Conservation (phyloP, 495 filamentous ascomycete species). For the Aspergillus nanangensis region DNA sequence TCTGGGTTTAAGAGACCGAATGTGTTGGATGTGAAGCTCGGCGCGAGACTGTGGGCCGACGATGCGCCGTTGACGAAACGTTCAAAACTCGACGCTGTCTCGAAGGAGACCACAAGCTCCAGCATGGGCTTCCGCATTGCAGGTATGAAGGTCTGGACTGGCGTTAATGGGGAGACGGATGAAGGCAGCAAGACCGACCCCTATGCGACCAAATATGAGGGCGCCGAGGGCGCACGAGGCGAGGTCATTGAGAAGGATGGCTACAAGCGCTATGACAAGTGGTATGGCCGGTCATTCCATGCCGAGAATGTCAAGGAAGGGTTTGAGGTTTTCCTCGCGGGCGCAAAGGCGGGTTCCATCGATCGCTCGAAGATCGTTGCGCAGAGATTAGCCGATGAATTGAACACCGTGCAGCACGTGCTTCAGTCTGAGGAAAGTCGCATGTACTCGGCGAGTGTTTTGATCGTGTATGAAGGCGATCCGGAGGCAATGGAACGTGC, state of each 20-base stretch:
- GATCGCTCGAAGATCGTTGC: slow-evolving; percentile 54
- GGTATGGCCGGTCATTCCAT: slow-evolving; percentile 75
- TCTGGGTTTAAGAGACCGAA: slow-evolving; percentile 80
- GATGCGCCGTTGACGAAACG: slow-evolving; percentile 75
- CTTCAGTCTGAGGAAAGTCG: slow-evolving; percentile 76
- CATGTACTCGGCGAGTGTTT: slow-evolving; percentile 88
- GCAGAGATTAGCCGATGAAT: slow-evolving; percentile 59
- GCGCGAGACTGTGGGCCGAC: slow-evolving; percentile 79
- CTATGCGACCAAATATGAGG: slow-evolving; percentile 38
- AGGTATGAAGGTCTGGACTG: slow-evolving; percentile 90
- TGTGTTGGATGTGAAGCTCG: slow-evolving; percentile 93
- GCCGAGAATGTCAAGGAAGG: slow-evolving; percentile 67
- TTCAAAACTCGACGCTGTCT: slow-evolving; percentile 72
- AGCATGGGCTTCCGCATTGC: slow-evolving; percentile 83
- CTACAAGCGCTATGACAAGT: slow-evolving; percentile 79
- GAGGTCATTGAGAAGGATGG: slow-evolving; percentile 44
- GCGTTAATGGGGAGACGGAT: slow-evolving; percentile 44
- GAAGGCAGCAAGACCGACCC: slow-evolving; percentile 34
- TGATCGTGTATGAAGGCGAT: slow-evolving; percentile 93
- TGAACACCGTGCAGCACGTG: slow-evolving; percentile 57
- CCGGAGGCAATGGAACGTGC: slow-evolving; percentile 60
- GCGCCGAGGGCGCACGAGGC: slow-evolving; percentile 28
- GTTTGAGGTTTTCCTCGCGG: slow-evolving; percentile 71
- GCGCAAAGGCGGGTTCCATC: slow-evolving; percentile 49
- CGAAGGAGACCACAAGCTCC: slow-evolving; percentile 72